Conservation (phyloP, 2,329 filamentous ascomycete genomes). For the Dothistroma pini region DNA sequence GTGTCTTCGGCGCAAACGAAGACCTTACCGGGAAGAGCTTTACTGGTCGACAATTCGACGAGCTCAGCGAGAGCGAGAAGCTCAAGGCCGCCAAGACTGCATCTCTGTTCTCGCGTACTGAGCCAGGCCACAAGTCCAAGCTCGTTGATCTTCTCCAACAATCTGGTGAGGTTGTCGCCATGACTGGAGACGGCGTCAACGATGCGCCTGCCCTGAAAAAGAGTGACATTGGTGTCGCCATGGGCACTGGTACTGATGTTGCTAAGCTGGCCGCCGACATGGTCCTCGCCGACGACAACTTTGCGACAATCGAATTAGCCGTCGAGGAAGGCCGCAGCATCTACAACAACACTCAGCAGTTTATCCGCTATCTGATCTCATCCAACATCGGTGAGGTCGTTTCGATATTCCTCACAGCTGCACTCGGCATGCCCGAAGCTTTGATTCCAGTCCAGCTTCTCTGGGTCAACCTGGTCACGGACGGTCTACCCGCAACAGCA, state of each 20-base stretch:
- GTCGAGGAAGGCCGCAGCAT: slow-evolving; percentile 97
- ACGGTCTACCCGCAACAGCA: slow-evolving; percentile 92
- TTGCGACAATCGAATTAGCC: slow-evolving; percentile 92
- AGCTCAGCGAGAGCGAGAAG: slow-evolving; percentile 72
- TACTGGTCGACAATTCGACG: slow-evolving; percentile 92
- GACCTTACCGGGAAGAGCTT: slow-evolving; percentile 88
- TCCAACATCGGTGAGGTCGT: slow-evolving; percentile 99
- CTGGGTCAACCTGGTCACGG: slow-evolving; percentile 98
- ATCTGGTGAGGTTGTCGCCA: slow-evolving; percentile 89
- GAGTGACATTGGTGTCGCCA: slow-evolving; percentile 96
- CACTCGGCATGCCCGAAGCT: slow-evolving; percentile 94
- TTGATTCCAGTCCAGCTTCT: slow-evolving; percentile 94
- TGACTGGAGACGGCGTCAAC: slow-evolving; percentile 99
- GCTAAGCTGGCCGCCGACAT: slow-evolving; percentile 96
- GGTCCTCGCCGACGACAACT: slow-evolving; percentile 98
- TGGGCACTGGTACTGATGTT: slow-evolving; percentile 97
- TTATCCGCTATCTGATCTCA: slow-evolving; percentile 98
- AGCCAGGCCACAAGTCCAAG: slow-evolving; percentile 95
- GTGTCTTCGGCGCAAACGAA: slow-evolving; percentile 79
- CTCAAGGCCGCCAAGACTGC: slow-evolving; percentile 79
- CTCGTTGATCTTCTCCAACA: slow-evolving; percentile 94
- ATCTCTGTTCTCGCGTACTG: slow-evolving; percentile 91
- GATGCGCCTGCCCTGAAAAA: slow-evolving; percentile 98
- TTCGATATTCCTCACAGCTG: slow-evolving; percentile 96
- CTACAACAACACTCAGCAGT: slow-evolving; percentile 99